Base-by-base conservation (phyloP, 1,139 yeast genomes). In the Saccharomyces hybrid region DNA sequence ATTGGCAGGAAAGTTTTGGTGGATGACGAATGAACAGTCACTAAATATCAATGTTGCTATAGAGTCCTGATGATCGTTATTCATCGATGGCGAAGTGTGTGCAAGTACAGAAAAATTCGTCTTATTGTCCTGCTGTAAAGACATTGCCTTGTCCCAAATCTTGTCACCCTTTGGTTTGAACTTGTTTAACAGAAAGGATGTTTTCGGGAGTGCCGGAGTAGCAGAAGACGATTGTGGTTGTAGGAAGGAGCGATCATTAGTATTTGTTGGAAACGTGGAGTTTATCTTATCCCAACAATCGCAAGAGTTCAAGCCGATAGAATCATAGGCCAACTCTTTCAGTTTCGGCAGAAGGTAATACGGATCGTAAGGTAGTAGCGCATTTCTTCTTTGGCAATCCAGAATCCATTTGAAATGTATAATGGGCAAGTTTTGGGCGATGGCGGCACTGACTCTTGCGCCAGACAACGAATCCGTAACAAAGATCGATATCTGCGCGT, bases 321-420 rank as follows among this genome's bases (percentile, higher is more conserved):
- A 61, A 14, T 66, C 66, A 38, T 50, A 59, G 1, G 57, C 49
- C 3, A 46, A 32, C 16, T 50, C 56, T 51, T 59, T 60, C 0
- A 71, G 58, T 26, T 70, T 61, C 8, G 69, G 71, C 4, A 79
- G 61, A 50, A 76, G 70, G 61, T 77, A 77, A 61, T 79, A 82
- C 53, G 76, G 76, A 25, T 73, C 71, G 51, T 73, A 74, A 29
- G 78, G 79, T 51, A 88, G 67, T 2, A 81, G 74, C 0, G 88
- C 89, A 3, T 79, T 81, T 57, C 96, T 73, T 48, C 75, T 72
- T 3, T 81, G 66, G 49, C 88, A 81, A 65, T 88, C 88, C 23
- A 77, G 63, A 2, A 90, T 69, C 95, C 95, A 90, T 52, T 80
- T 71, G 0, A 95, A 93, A 65, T 86, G 90, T 2, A 88, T 80